Conservation (phyloP, 306 rosid species). For the Trifolium dubium region DNA sequence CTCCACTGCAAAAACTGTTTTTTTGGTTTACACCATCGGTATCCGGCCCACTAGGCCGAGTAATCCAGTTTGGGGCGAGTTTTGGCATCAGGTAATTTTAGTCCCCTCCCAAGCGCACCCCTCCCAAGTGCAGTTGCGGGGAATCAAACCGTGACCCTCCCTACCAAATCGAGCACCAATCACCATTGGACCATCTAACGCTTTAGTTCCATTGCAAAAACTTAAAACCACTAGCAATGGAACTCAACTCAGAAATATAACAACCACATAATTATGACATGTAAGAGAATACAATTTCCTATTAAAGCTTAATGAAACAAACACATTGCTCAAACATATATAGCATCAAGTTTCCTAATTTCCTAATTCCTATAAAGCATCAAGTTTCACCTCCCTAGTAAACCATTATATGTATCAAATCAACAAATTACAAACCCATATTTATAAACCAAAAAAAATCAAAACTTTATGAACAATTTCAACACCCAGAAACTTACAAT, state of each 20-base stretch:
- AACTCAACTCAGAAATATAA: neutral
- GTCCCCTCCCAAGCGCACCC: too few species aligned
- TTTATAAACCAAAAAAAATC: slow-evolving; percentile 8
- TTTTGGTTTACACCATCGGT: too few species aligned
- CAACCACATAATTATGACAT: neutral
- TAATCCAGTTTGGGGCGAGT: too few species aligned
- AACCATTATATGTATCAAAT: neutral
- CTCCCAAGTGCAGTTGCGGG: too few species aligned
- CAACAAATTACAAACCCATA: slow-evolving; percentile 7
- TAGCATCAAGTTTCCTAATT: neutral
- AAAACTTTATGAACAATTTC: slow-evolving; percentile 28
- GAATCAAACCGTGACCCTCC: too few species aligned
- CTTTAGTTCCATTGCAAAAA: slow-evolving; percentile 13
- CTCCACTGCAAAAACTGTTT: too few species aligned
- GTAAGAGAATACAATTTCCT: slow-evolving; percentile 10
- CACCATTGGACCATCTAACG: too few species aligned
- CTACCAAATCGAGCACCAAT: too few species aligned
- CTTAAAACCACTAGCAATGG: slow-evolving; percentile 1
- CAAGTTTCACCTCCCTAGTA: slow-evolving; percentile 2
- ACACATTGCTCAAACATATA: neutral
- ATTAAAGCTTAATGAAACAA: slow-evolving; percentile 10
- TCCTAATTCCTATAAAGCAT: neutral
- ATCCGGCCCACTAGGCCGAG: too few species aligned
- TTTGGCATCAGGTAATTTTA: too few species aligned
- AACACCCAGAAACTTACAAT: slow-evolving; percentile 55